Evolutionary conservation across 2,329 filamentous ascomycete genomes (phyloP), one percentile per base, ranked within the genome.

Genomic region (Trichoderma asperellum): DNA sequence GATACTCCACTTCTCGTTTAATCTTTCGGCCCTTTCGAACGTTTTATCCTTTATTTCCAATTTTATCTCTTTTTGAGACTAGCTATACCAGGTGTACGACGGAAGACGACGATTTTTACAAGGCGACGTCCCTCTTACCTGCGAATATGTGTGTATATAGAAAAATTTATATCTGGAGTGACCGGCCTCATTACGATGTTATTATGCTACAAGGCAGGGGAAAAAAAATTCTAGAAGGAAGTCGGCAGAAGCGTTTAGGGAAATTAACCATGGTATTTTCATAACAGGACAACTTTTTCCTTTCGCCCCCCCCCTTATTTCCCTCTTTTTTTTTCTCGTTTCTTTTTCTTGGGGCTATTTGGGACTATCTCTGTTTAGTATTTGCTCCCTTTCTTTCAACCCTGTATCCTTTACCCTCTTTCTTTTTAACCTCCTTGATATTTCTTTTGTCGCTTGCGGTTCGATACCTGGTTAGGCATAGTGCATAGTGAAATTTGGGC

Each of bases 381-480:
- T 43, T 12, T 43, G 37, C 29, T 21, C 21, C 12, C 12, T 34
- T 55, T 40, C 24, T 16, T 60, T 63, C 27, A 8, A 55, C 27
- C 5, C 10, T 58, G 27, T 24, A 35, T 34, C 32, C 21, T 32
- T 18, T n/a, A 35, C 4, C 32, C 16, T 47, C 35, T 49, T 16
- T 29, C 58, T 34, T 47, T 29, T 18, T 40, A 16, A 5, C 27
- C 27, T 52, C 27, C 10, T 61, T 55, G n/a, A 21, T 16, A 56
- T 60, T 65, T 63, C 14, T 11, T 65, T 65, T 69, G 53, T 49
- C 16, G 18, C 18, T 56, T 65, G 61, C 27, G 53, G 56, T 55
- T 65, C 61, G 55, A 65, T 69, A 69, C 68, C 68, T 65, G 60
- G 37, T 34, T 64, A 62, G 61, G 61, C 68, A 64, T 55, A 59